Conservation (phyloP, 2,329 filamentous ascomycete genomes). For the Aspergillus quadricinctus region DNA sequence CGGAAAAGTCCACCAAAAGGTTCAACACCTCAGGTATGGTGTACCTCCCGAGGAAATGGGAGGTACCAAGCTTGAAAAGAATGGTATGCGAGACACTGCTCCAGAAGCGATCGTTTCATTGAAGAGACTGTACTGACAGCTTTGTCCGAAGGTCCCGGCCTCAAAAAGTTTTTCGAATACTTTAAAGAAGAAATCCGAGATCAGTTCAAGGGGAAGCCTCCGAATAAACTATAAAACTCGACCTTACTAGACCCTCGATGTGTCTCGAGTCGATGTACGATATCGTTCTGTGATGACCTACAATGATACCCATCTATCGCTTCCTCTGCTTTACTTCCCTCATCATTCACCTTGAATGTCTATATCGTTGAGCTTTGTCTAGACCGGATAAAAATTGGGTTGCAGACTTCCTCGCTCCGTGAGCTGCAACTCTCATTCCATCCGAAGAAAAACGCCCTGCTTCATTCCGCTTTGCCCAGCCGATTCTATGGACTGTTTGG, state of each 20-base stretch:
- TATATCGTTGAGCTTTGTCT: not conserved
- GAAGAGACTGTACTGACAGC: constrained; percentile 3
- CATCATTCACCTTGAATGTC: not conserved
- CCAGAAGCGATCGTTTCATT: not conserved
- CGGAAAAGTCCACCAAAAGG: constrained; percentile 38
- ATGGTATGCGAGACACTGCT: constrained; percentile 20
- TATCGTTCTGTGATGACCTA: constrained; percentile 10
- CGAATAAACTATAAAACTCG: constrained; percentile 23
- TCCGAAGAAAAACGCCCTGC: constrained; percentile 19
- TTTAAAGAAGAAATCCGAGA: constrained; percentile 43
- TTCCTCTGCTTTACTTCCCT: not conserved
- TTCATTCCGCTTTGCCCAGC: constrained; percentile 18
- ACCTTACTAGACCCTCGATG: not conserved
- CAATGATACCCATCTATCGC: constrained; percentile 17
- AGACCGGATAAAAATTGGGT: constrained; percentile 21
- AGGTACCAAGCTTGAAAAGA: constrained; percentile 37
- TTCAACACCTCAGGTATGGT: constrained; percentile 40
- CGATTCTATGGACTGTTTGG: constrained; percentile 5
- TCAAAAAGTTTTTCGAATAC: constrained; percentile 32
- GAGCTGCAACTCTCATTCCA: constrained; percentile 21
- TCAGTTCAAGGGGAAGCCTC: constrained; percentile 36
- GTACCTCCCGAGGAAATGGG: constrained; percentile 41
- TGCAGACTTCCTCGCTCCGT: constrained; percentile 15
- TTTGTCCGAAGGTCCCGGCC: constrained; percentile 17
- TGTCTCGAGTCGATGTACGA: not conserved